Evolutionary conservation across 2,329 filamentous ascomycete genomes (phyloP), one percentile per base, ranked within the genome.

Genomic region (Diaporthe nobilis): DNA sequence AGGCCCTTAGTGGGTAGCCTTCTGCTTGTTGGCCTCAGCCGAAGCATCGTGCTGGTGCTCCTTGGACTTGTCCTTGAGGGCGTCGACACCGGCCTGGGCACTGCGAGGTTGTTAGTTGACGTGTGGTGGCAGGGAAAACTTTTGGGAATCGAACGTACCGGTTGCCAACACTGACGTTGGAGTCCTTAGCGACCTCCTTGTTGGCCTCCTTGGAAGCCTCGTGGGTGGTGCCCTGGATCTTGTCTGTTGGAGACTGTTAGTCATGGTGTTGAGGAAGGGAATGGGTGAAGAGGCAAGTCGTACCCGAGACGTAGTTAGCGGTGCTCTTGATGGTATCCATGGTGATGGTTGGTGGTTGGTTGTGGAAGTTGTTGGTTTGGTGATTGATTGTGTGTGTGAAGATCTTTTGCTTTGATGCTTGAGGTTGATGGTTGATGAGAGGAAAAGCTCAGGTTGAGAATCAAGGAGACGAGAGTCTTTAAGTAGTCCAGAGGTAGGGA

Each of bases 271-370:
- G 34, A 6, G 42, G 53, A 15, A 42, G n/a, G 9, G 31, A 65
- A 28, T 15, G 13, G 15, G 70, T 75, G 9, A 81, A 81, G 88
- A 34, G 85, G 82, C 88, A 84, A 82, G 90, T 78, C 82, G 85
- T 87, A 87, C 92, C 90, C 76, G 86, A 85, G 84, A 91, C 89
- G 86, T 88, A 90, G 88, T 90, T 90, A 85, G 84, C 88, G 82
- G 87, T 86, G 84, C 90, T 87, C 85, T 86, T 86, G 81, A 85
- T 77, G 80, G 84, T 81, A 71, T 86, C 84, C 84, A 86, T 86
- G 79, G 63, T 83, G 81, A 78, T 81, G 71, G 78, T 75, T 79
- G 57, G 76, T 72, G 58, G 55, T 39, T 74, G 55, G 42, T 71
- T n/a, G n/a, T 65, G 37, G 58, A 74, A 61, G 57, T 77, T 73